These are phyloP conservation scores for Fusarium staphyleae DNA, from an alignment of 2,329 filamentous ascomycete species.

Conservation along the genomic window DNA sequence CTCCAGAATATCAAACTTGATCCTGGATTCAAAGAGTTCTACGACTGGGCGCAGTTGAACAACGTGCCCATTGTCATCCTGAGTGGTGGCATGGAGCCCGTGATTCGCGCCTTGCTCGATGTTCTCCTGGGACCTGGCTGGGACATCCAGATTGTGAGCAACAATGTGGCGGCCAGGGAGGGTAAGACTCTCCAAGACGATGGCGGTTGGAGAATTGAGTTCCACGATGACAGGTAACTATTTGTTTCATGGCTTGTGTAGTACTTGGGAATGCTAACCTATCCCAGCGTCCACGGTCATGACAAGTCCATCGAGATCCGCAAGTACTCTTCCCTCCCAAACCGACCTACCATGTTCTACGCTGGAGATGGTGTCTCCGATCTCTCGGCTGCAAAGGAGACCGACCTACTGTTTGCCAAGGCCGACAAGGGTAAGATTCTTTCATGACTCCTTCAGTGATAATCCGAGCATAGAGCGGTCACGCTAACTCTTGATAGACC, in stretches of 20 bases:
- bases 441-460: neutral
- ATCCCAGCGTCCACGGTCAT: slow-evolving; percentile 80
- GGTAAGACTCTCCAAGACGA: slow-evolving; percentile 79
- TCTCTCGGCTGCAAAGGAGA: slow-evolving; percentile 89
- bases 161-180: slow-evolving; percentile 71
- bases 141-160: slow-evolving; percentile 90
- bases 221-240: slow-evolving; percentile 79
- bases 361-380: slow-evolving; percentile 95
- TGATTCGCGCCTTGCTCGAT: slow-evolving; percentile 84
- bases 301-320: slow-evolving; percentile 94
- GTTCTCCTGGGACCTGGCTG: slow-evolving; percentile 80
- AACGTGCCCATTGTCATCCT: slow-evolving; percentile 93
- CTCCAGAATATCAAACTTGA: slow-evolving; percentile 87
- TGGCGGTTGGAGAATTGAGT: slow-evolving; percentile 86
- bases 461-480: neutral
- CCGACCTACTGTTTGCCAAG: slow-evolving; percentile 93
- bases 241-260: too few species aligned
- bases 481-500: slow-evolving; percentile 61
- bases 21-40: slow-evolving; percentile 87
- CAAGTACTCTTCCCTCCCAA: slow-evolving; percentile 79
- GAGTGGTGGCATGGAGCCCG: slow-evolving; percentile 89
- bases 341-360: slow-evolving; percentile 88
- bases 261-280: slow-evolving; percentile 5
- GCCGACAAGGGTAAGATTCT: slow-evolving; percentile 75
- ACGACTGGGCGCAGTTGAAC: slow-evolving; percentile 78